Evolutionary conservation across 2,329 filamentous ascomycete genomes (phyloP).

Genomic region (Aspergillus spinulosporus): DNA sequence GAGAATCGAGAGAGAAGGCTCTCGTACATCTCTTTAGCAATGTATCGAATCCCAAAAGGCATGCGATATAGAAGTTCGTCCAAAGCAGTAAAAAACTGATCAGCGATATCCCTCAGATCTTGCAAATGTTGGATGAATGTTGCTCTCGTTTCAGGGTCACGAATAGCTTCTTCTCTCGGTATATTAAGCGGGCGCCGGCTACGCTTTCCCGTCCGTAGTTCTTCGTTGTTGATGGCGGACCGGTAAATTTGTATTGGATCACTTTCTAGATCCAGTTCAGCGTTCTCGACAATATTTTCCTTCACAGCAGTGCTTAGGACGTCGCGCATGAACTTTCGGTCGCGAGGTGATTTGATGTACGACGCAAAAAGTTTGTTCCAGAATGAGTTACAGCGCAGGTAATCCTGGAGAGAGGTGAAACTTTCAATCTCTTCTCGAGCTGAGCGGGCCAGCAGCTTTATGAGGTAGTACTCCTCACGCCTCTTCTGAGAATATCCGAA

Average conservation of each 20-base stretch:
- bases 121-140: conserved; percentile 94
- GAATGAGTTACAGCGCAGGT: conserved; percentile 85
- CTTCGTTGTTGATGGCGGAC: conserved; percentile 94
- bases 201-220: conserved; percentile 83
- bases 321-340: conserved; percentile 88
- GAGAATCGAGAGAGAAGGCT: conserved; percentile 74
- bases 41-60: conserved; percentile 88
- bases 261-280: conserved; percentile 87
- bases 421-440: conserved; percentile 82
- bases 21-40: conserved; percentile 83
- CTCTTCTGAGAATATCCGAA: conserved; percentile 98
- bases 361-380: conserved; percentile 83
- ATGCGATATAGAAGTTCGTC: conserved; percentile 84
- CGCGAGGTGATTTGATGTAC: conserved; percentile 86
- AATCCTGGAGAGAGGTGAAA: conserved; percentile 74
- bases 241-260: conserved; percentile 97
- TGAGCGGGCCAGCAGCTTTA: conserved; percentile 82
- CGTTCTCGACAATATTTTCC: conserved; percentile 90
- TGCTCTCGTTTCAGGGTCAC: conserved; percentile 86
- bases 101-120: conserved; percentile 89
- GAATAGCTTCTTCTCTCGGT: conserved; percentile 88
- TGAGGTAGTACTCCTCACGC: conserved; percentile 91
- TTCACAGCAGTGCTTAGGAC: conserved; percentile 81
- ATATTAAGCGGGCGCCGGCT: conserved; percentile 82
- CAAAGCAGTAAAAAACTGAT: conserved; percentile 79